A percentile compares a stretch with the other conserved stretches of the same genome.
phyloP scores from a whole-genome alignment of 345 rosid species.

The Arabidopsis suecica region DNA sequence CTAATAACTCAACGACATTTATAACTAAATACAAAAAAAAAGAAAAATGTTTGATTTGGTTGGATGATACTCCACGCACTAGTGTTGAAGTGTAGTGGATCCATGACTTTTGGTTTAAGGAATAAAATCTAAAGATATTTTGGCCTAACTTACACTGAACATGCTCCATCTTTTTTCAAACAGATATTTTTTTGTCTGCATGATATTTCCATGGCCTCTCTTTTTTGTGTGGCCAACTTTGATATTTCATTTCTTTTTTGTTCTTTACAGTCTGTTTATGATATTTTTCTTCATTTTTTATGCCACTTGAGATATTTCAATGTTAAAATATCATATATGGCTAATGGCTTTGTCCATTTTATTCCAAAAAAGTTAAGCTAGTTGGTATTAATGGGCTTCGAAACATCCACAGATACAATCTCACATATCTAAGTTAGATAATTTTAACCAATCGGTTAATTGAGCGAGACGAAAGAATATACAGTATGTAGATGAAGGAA shows the following conservation, averaged over 20 bases:
- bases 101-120: constrained; percentile 23
- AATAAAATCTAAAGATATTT: constrained; percentile 42
- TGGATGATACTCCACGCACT: constrained; percentile 19
- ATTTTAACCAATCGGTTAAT: background rate
- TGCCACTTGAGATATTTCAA: constrained; percentile 29
- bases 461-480: too few relatives aligned
- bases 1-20: background rate
- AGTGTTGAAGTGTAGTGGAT: constrained; percentile 3
- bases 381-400: constrained; percentile 4
- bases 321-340: constrained; percentile 11
- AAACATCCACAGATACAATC: constrained; percentile 20
- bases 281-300: constrained; percentile 21
- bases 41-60: background rate
- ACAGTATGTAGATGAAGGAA: too few relatives aligned
- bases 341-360: constrained; percentile 9
- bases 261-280: constrained; percentile 27
- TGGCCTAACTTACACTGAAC: constrained; percentile 30
- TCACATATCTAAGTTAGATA: background rate
- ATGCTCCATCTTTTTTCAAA: constrained; percentile 24
- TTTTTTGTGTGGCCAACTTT: constrained; percentile 42
- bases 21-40: too few relatives aligned
- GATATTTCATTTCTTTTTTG: constrained; percentile 8
- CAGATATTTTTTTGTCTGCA: constrained; percentile 36
- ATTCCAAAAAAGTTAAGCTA: background rate
- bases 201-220: constrained; percentile 26